These are phyloP conservation scores for Apostasia shenzhenica DNA, from an alignment of 106 monocot species.

Conservation along the genomic window DNA sequence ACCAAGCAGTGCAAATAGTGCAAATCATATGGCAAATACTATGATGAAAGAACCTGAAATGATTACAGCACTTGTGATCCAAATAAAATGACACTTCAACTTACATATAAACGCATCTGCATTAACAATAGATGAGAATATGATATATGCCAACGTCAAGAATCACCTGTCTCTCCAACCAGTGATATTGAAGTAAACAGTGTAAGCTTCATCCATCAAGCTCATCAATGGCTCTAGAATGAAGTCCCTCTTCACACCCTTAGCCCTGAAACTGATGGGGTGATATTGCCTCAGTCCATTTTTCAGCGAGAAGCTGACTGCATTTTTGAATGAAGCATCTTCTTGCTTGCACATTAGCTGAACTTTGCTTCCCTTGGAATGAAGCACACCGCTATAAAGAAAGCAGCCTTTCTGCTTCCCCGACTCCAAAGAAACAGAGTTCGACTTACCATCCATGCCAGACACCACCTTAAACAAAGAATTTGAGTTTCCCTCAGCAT, in stretches of 20 bases:
- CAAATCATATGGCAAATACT: too few relatives aligned
- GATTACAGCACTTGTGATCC: too few relatives aligned
- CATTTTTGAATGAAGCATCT: conserved; percentile 10
- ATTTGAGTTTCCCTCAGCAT: not conserved
- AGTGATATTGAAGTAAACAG: conserved; percentile 44
- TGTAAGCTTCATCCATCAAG: conserved; percentile 66
- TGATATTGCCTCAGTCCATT: conserved; percentile 40
- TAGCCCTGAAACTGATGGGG: conserved; percentile 66
- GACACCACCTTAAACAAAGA: conserved; percentile 37
- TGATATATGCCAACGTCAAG: not conserved
- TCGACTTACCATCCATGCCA: conserved; percentile 35
- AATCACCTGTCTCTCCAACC: conserved; percentile 10
- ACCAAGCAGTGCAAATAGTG: too few relatives aligned
- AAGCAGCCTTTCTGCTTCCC: conserved; percentile 46
- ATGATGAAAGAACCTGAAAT: too few relatives aligned
- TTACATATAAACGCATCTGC: too few relatives aligned
- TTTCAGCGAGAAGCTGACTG: conserved; percentile 34
- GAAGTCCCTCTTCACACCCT: conserved; percentile 44
- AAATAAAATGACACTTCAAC: too few relatives aligned
- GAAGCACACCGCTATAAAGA: conserved; percentile 24
- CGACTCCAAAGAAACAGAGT: conserved; percentile 54
- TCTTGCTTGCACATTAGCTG: conserved; percentile 25
- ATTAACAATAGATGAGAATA: too few relatives aligned
- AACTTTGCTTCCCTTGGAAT: conserved; percentile 13
- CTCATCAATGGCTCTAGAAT: conserved; percentile 50